Evolutionary conservation across 164 flowering plant genomes (phyloP).

Genomic region (Magnolia kwangsiensis): DNA sequence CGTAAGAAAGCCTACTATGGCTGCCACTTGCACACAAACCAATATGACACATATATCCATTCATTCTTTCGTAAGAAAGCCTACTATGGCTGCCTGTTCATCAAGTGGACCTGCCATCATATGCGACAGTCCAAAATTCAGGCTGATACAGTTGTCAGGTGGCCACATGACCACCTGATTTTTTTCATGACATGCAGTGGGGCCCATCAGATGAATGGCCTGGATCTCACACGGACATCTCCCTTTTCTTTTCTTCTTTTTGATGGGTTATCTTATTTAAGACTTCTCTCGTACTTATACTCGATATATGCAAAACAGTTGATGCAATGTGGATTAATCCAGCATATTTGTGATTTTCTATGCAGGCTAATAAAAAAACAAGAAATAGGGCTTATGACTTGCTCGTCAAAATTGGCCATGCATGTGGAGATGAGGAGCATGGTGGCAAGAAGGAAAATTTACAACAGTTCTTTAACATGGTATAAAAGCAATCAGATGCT

Average conservation of each 20-base stretch:
- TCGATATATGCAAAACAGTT: not conserved
- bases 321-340: not conserved
- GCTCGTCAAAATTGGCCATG: slow-evolving; percentile 92
- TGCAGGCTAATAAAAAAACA: slow-evolving; percentile 86
- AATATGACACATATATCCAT: not conserved
- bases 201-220: not conserved
- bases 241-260: not conserved
- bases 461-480: slow-evolving; percentile 72
- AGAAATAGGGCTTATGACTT: slow-evolving; percentile 94
- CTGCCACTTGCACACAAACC: too few relatives aligned
- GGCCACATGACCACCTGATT: too few relatives aligned
- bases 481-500: slow-evolving; percentile 18
- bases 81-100: too few relatives aligned
- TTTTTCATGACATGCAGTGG: not conserved
- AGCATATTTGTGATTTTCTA: slow-evolving; percentile 7
- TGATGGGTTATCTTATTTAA: not conserved
- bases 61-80: not conserved
- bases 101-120: too few relatives aligned
- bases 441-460: slow-evolving; percentile 75
- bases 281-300: not conserved
- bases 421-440: slow-evolving; percentile 75
- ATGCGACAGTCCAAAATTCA: too few relatives aligned
- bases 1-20: too few relatives aligned
- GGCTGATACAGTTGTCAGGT: too few relatives aligned
- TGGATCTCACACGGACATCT: not conserved